Evolutionary conservation across 2,329 filamentous ascomycete genomes (phyloP), one percentile per base, ranked within the genome.

Genomic region (Penicillium sp.): DNA sequence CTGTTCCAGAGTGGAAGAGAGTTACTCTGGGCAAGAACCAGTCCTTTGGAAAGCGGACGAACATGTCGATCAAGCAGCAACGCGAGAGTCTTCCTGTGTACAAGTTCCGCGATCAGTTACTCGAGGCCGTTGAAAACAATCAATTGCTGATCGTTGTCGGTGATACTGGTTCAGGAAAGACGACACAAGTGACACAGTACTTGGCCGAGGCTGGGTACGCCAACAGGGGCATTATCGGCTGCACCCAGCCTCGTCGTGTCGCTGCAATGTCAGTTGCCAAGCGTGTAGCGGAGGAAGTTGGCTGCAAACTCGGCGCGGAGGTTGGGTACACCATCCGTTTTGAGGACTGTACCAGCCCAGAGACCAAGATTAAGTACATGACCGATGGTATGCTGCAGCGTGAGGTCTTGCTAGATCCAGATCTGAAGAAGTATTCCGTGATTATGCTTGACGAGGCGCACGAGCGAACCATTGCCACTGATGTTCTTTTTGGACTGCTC

Each of bases 391-490:
- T 98, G 91, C 86, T 99, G 75, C 89, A 97, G 79, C 87, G 95
- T 81, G 95, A 99, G 80, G 93, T 97, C 74, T 84, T 99, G 56
- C 85, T 97, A 68, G 95, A 99, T 75, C 91, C 93, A 0, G 91
- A 97, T 70, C 81, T 99, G 67, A 91, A 86, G 72, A 88, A 91
- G 67, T 99, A 99, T 74, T 96, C 93, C 0, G 92, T 95, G 64
- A 97, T 99, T 72, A 99, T 99, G 90, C 85, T 99, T 70, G 95
- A 99, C 75, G 95, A 99, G 75, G 95, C 95, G 4, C 95, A 99
- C 87, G 95, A 99, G 76, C 89, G 95, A 63, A 99, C 95, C 0
- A 96, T 99, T 69, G 88, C 94, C 0, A 99, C 95, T 0, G 95
- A 99, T 78, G 92, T 99, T 3, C 84, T 99, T 3, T 98, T 99